A percentile compares a stretch with the other conserved stretches of the same genome.
Evolutionary conservation across 2,329 filamentous ascomycete genomes (phyloP).

Genomic region (Aspergillus pseudoterreus): DNA sequence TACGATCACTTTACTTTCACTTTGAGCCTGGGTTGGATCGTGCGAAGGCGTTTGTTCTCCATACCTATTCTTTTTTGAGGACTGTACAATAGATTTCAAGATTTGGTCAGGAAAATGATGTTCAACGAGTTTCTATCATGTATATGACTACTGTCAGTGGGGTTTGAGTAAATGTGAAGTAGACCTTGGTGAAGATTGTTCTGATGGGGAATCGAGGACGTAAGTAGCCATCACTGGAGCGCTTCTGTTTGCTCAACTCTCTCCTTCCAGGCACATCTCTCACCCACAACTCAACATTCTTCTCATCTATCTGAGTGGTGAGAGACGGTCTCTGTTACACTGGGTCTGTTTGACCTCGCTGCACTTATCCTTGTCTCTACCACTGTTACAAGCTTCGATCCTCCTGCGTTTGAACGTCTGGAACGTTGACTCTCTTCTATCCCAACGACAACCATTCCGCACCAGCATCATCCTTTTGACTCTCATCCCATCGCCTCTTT

Average conservation of each 20-base stretch:
- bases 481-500: not conserved
- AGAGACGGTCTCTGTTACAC: too few species aligned
- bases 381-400: too few species aligned
- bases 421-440: too few species aligned
- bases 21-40: slow-evolving; percentile 18
- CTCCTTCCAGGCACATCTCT: not conserved
- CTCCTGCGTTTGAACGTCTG: too few species aligned
- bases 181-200: too few species aligned
- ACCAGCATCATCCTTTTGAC: not conserved
- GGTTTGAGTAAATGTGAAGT: too few species aligned
- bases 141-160: not conserved
- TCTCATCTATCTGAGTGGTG: not conserved
- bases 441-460: too few species aligned
- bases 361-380: too few species aligned
- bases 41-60: slow-evolving; percentile 25
- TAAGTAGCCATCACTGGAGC: not conserved
- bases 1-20: not conserved
- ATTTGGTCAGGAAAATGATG: not conserved
- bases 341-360: too few species aligned
- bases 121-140: not conserved
- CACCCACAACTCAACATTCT: not conserved
- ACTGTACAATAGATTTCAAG: slow-evolving; percentile 13
- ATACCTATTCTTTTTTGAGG: slow-evolving; percentile 4
- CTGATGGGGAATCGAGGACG: too few species aligned
- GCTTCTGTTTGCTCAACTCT: not conserved